Evolutionary conservation across 805 yeast genomes (phyloP).

Genomic region (Kurtzmaniella cleridarum): DNA sequence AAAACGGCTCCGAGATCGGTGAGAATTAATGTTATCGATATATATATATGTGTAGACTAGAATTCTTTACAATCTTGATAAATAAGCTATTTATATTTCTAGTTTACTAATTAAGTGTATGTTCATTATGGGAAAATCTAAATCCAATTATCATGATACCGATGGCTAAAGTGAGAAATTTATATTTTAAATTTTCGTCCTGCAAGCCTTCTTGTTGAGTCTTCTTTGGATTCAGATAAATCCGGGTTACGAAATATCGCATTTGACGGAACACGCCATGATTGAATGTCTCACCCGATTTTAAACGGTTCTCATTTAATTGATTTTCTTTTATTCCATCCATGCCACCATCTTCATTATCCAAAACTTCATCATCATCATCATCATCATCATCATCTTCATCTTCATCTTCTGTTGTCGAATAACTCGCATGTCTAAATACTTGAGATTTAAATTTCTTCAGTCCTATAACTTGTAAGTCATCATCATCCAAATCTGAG

Average conservation of each 20-base stretch:
- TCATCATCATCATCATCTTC: conserved; percentile 10
- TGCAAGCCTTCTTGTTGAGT: conserved; percentile 20
- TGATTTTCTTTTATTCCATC: conserved; percentile 2
- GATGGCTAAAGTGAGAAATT: conserved; percentile 36
- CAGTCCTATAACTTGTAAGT: conserved; percentile 12
- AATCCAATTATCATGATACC: conserved; percentile 38
- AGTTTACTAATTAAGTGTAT: too few species aligned
- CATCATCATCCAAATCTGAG: conserved; percentile 10
- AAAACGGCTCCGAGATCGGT: too few species aligned
- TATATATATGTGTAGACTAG: too few species aligned
- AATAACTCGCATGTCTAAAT: conserved; percentile 11
- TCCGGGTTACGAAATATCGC: conserved; percentile 28
- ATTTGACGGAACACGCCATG: conserved; percentile 30
- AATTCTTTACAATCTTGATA: too few species aligned
- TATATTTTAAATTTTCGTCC: conserved; percentile 37
- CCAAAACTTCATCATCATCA: conserved; percentile 9
- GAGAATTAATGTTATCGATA: too few species aligned
- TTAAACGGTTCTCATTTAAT: background rate
- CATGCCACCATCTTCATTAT: conserved; percentile 11
- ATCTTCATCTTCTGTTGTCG: conserved; percentile 10
- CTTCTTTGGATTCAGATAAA: conserved; percentile 9
- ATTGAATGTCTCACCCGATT: background rate
- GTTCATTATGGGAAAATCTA: conserved; percentile 23
- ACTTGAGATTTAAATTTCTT: conserved; percentile 36
- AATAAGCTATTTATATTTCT: too few species aligned